Conservation (phyloP, 371 early-diverging fungal species). For the Rhizopus delemar region DNA sequence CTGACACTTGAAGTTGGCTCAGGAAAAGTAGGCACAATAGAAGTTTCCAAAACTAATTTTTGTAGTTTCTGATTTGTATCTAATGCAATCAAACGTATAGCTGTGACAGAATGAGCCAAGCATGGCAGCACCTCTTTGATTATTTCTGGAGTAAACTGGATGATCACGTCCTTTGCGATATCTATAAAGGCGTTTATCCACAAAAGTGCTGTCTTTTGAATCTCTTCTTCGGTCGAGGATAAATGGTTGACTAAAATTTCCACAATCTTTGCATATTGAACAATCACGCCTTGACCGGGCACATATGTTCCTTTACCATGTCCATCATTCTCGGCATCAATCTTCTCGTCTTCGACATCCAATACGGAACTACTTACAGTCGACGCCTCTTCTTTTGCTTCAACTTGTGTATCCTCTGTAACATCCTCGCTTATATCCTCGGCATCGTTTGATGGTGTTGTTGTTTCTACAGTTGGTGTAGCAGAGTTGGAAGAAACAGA, state of each 20-base stretch:
- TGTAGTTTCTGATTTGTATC: slow-evolving; percentile 77
- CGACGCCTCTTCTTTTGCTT: background rate
- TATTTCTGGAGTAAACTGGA: slow-evolving; percentile 74
- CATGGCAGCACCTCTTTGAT: slow-evolving; percentile 79
- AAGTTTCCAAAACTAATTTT: slow-evolving; percentile 65
- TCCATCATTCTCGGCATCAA: slow-evolving; percentile 38
- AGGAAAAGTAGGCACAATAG: slow-evolving; percentile 24
- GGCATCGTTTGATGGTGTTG: background rate
- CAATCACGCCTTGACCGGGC: slow-evolving; percentile 72
- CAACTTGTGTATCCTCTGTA: background rate
- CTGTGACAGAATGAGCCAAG: slow-evolving; percentile 70
- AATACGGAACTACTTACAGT: background rate
- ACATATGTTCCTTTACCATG: slow-evolving; percentile 62
- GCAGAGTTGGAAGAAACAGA: background rate
- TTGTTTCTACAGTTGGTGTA: background rate
- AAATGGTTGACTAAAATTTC: slow-evolving; percentile 82
- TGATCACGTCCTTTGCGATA: slow-evolving; percentile 74
- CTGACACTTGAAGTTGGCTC: slow-evolving; percentile 31
- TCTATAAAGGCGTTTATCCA: slow-evolving; percentile 88
- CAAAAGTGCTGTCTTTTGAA: slow-evolving; percentile 80
- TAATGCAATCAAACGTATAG: slow-evolving; percentile 68
- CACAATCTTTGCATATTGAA: slow-evolving; percentile 80
- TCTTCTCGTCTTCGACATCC: background rate
- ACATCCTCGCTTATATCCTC: slow-evolving; percentile 1
- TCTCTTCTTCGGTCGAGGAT: slow-evolving; percentile 78